Evolutionary conservation across 2,329 filamentous ascomycete species (phyloP).

Genomic region (Westerdykella aurantiaca): DNA sequence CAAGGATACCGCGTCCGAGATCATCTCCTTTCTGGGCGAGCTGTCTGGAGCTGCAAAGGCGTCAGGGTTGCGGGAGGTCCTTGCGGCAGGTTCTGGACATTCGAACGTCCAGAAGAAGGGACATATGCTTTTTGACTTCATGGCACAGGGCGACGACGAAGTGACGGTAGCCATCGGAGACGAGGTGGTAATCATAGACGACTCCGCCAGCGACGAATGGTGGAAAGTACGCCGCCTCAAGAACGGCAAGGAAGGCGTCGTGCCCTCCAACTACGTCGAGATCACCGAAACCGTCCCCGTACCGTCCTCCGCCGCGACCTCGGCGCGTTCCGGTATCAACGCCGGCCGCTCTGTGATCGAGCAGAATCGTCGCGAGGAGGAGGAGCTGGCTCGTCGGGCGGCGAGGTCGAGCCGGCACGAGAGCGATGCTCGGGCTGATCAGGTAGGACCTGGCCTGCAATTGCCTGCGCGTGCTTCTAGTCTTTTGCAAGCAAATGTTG

Average conservation of each 20-base stretch:
- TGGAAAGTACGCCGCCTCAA: conserved; percentile 90
- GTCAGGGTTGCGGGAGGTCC: conserved; percentile 78
- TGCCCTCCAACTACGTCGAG: conserved; percentile 94
- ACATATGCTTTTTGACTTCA: conserved; percentile 87
- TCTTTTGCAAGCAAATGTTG: conserved; percentile 60
- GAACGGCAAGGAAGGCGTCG: conserved; percentile 91
- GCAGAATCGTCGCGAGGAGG: conserved; percentile 72
- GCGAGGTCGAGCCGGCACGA: conserved; percentile 50
- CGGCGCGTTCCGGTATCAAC: conserved; percentile 51
- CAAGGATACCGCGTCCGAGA: conserved; percentile 94
- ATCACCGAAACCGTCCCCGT: conserved; percentile 62
- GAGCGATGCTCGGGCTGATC: conserved; percentile 50
- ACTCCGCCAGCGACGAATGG: conserved; percentile 93
- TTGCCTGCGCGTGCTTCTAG: conserved; percentile 76
- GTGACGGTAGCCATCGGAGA: conserved; percentile 87
- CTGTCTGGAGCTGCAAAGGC: conserved; percentile 78
- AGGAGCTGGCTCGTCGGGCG: conserved; percentile 75
- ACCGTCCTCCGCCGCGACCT: conserved; percentile 43
- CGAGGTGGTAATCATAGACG: conserved; percentile 85
- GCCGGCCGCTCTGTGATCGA: conserved; percentile 65
- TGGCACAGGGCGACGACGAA: conserved; percentile 93
- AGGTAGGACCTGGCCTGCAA: conserved; percentile 72
- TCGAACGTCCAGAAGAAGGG: conserved; percentile 67
- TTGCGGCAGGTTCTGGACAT: conserved; percentile 67
- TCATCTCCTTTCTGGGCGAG: conserved; percentile 81